A percentile compares a stretch with the other conserved stretches of the same genome.
Evolutionary conservation across 345 rosid genomes (phyloP).

Genomic region (Anastatica hierochuntica): DNA sequence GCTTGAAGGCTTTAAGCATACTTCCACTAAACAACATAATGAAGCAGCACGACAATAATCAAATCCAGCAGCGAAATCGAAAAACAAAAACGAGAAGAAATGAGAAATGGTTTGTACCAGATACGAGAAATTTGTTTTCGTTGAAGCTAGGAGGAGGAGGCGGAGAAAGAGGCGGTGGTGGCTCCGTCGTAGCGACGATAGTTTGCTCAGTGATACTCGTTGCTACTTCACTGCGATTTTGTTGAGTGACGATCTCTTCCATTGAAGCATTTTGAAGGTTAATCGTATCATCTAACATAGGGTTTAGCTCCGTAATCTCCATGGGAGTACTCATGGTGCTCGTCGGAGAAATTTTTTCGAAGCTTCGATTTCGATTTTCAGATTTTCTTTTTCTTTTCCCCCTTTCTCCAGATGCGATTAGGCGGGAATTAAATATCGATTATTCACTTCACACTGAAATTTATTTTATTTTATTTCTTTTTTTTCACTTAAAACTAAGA

Average conservation of each 20-base stretch:
- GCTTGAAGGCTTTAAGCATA: slow-evolving; percentile 83
- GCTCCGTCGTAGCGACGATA: slow-evolving; percentile 23
- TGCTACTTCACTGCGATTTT: neutral
- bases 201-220: slow-evolving; percentile 13
- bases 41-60: neutral
- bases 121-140: slow-evolving; percentile 50
- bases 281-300: slow-evolving; percentile 13
- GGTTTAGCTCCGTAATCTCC: slow-evolving; percentile 44
- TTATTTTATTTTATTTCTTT: too few relatives aligned
- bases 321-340: slow-evolving; percentile 49
- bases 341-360: too few relatives aligned
- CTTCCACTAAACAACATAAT: slow-evolving; percentile 56
- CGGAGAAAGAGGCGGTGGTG: slow-evolving; percentile 5
- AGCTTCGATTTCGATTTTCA: too few relatives aligned
- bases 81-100: neutral
- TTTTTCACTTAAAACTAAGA: too few relatives aligned
- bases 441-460: too few relatives aligned
- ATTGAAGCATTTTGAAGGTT: slow-evolving; percentile 9
- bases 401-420: too few relatives aligned
- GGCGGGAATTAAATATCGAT: too few relatives aligned
- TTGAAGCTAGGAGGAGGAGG: slow-evolving; percentile 8
- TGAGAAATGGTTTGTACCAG: slow-evolving; percentile 31
- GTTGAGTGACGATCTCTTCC: slow-evolving; percentile 22
- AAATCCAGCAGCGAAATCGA: neutral
- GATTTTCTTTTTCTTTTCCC: too few relatives aligned